Evolutionary conservation across 2,329 filamentous ascomycete species (phyloP).

Genomic region (Tolypocladium guangdongense): DNA sequence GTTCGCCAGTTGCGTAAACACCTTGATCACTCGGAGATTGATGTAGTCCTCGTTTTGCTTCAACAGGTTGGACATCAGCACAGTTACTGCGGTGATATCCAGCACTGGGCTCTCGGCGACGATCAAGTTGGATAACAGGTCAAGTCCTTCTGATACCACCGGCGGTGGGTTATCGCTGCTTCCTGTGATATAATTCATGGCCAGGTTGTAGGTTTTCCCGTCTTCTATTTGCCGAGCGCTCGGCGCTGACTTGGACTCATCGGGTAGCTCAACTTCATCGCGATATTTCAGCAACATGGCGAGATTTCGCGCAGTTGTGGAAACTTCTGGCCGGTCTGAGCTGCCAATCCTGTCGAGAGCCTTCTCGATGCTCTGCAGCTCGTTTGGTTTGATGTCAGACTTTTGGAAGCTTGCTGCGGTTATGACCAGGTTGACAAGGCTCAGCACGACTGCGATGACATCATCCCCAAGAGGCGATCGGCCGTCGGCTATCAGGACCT

Average conservation of each 20-base stretch:
- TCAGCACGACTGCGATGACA: slow-evolving; percentile 41
- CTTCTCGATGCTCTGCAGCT: slow-evolving; percentile 34
- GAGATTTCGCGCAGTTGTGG: slow-evolving; percentile 45
- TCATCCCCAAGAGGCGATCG: slow-evolving; percentile 33
- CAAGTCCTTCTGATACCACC: slow-evolving; percentile 54
- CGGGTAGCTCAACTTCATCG: slow-evolving; percentile 37
- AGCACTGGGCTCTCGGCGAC: slow-evolving; percentile 42
- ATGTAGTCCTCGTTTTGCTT: slow-evolving; percentile 61
- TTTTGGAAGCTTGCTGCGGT: slow-evolving; percentile 46
- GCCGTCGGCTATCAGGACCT: slow-evolving; percentile 42
- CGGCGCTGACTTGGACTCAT: slow-evolving; percentile 24
- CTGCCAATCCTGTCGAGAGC: slow-evolving; percentile 34
- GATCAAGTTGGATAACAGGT: slow-evolving; percentile 48
- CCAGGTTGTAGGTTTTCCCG: slow-evolving; percentile 49
- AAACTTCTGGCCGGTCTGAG: slow-evolving; percentile 28
- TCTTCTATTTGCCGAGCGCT: slow-evolving; percentile 45
- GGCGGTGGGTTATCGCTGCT: slow-evolving; percentile 51
- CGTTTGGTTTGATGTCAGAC: slow-evolving; percentile 28
- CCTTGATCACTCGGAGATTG: slow-evolving; percentile 55
- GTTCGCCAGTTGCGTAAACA: slow-evolving; percentile 50
- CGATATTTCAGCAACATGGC: slow-evolving; percentile 44
- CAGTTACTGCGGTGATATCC: slow-evolving; percentile 54
- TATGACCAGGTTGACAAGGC: slow-evolving; percentile 49
- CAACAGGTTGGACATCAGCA: slow-evolving; percentile 53
- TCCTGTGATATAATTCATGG: slow-evolving; percentile 50